Evolutionary conservation across 2,329 filamentous ascomycete genomes (phyloP).

Genomic region (Ceratocystis variospora): DNA sequence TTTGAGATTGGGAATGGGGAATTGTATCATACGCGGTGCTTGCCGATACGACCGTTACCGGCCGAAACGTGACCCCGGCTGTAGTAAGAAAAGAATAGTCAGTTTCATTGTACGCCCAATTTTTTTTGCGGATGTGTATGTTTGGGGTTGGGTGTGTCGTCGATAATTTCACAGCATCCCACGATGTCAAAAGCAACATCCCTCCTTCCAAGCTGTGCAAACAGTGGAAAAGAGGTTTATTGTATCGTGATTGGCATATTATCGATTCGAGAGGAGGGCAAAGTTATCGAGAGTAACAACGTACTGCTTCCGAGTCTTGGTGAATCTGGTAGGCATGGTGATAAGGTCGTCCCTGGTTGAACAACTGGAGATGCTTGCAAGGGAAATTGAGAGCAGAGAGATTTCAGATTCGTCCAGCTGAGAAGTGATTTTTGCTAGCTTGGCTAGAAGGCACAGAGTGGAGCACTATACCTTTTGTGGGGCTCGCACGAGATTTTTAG

Average conservation of each 20-base stretch:
- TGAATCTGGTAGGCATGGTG: conserved; percentile 60
- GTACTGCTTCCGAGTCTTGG: conserved; percentile 67
- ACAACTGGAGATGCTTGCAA: conserved; percentile 19
- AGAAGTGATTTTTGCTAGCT: conserved; percentile 19
- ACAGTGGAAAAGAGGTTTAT: conserved; percentile 15
- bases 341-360: conserved; percentile 25
- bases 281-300: conserved; percentile 27
- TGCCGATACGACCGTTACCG: conserved; percentile 96
- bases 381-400: conserved; percentile 18
- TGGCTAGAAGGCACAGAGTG: conserved; percentile 14
- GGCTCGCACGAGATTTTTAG: conserved; percentile 15
- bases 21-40: conserved; percentile 51
- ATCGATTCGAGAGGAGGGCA: conserved; percentile 15
- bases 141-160: conserved; percentile 1
- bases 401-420: conserved; percentile 17
- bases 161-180: conserved; percentile 16
- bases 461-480: conserved; percentile 15
- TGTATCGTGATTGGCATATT: conserved; percentile 17
- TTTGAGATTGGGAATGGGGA: background rate
- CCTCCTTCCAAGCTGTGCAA: conserved; percentile 13
- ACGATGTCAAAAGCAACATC: conserved; percentile 14
- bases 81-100: conserved; percentile 26
- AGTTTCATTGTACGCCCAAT: conserved; percentile 21
- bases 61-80: conserved; percentile 96
- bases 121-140: conserved; percentile 8